Evolutionary conservation across 331 rosid species (phyloP).

Genomic region (Prunus yedoensis): DNA sequence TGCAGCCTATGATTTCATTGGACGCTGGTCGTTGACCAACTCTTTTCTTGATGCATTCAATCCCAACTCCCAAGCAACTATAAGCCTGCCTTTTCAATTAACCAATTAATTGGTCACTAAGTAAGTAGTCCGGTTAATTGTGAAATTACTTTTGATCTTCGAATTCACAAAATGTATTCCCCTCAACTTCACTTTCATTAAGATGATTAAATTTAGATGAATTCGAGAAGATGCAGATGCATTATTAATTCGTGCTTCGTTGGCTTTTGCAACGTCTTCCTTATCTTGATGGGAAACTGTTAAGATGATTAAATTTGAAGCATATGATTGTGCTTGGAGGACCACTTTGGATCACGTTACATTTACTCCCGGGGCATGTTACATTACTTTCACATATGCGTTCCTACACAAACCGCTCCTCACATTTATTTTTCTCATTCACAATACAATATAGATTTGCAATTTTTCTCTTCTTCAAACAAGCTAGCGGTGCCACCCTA

Average conservation of each 20-base stretch:
- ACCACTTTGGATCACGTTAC: slow-evolving; percentile 37
- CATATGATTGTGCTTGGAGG: slow-evolving; percentile 22
- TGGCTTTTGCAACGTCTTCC: slow-evolving; percentile 12
- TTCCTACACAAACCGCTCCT: neutral
- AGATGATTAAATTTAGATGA: too few relatives aligned
- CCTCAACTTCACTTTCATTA: too few relatives aligned
- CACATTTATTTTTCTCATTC: neutral
- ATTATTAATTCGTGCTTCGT: neutral
- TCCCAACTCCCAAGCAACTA: neutral
- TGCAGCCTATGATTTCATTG: neutral
- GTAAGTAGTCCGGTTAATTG: too few relatives aligned
- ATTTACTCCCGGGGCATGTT: slow-evolving; percentile 4
- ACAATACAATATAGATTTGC: neutral
- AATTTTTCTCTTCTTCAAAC: neutral
- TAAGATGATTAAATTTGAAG: slow-evolving; percentile 1
- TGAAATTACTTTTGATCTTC: too few relatives aligned
- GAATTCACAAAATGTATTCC: too few relatives aligned
- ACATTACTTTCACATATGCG: slow-evolving; percentile 9
- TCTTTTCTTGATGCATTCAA: neutral
- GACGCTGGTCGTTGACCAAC: neutral
- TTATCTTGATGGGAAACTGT: neutral
- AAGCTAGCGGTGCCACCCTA: neutral
- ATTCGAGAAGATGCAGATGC: too few relatives aligned
- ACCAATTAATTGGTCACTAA: too few relatives aligned
- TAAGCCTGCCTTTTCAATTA: neutral